A percentile compares a stretch with the other conserved stretches of the same genome.
Evolutionary conservation across 2,329 filamentous ascomycete species (phyloP).

Genomic region (Aspergillus melleus): DNA sequence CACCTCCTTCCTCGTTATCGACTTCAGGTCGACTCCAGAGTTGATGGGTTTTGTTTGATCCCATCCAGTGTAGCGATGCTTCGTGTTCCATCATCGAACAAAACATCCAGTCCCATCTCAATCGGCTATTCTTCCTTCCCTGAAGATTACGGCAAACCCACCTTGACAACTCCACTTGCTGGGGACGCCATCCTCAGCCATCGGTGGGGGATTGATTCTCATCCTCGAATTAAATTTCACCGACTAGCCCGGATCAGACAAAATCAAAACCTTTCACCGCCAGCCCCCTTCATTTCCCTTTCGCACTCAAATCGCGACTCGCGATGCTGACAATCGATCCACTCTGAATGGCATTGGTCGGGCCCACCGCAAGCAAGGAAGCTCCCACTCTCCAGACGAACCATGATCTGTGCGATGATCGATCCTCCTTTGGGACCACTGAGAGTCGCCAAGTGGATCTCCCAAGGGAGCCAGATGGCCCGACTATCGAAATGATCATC

Average conservation of each 20-base stretch:
- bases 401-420: slow-evolving; percentile 27
- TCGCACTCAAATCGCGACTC: not conserved
- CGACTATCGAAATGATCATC: slow-evolving; percentile 17
- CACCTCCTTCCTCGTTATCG: too few relatives aligned
- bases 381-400: slow-evolving; percentile 15
- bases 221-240: not conserved
- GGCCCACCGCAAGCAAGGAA: slow-evolving; percentile 11
- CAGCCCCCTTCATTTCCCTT: not conserved
- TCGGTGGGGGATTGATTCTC: not conserved
- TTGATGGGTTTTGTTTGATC: too few relatives aligned
- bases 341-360: slow-evolving; percentile 11
- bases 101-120: not conserved
- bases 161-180: not conserved
- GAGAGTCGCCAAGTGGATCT: slow-evolving; percentile 5
- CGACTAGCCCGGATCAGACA: not conserved
- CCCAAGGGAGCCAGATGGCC: slow-evolving; percentile 3
- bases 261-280: not conserved
- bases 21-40: too few relatives aligned
- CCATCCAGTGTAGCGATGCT: too few relatives aligned
- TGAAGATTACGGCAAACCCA: not conserved
- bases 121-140: not conserved
- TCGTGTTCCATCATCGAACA: too few relatives aligned
- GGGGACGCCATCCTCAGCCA: not conserved
- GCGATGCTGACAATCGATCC: slow-evolving; percentile 13
- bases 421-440: slow-evolving; percentile 13